Conservation (phyloP, 257 asterid species). For the Plantago elongata region DNA sequence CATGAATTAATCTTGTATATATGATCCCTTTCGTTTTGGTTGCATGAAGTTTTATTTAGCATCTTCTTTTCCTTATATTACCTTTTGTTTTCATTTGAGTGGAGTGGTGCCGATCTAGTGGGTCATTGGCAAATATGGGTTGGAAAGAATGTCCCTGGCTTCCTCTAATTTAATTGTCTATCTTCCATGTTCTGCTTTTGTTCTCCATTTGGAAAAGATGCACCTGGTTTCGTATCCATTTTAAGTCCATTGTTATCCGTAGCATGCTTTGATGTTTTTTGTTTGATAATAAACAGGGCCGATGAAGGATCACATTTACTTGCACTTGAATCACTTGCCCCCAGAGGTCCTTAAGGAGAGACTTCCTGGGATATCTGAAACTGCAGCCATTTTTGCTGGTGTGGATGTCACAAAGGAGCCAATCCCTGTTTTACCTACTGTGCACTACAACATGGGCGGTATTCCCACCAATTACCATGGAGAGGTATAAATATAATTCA, state of each 20-base stretch:
- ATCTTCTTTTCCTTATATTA: no score
- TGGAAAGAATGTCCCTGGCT: no score
- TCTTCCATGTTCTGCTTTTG: no score
- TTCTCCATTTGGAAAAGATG: no score
- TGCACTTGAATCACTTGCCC: slow-evolving; percentile 94
- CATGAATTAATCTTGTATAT: no score
- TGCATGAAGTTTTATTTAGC: no score
- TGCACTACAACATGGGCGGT: slow-evolving; percentile 99
- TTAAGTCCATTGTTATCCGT: neutral
- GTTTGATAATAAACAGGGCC: slow-evolving; percentile 52
- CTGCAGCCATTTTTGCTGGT: slow-evolving; percentile 97
- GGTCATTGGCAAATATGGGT: no score
- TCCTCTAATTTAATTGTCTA: no score
- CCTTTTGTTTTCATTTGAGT: no score
- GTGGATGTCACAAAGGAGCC: slow-evolving; percentile 98
- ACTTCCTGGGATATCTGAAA: slow-evolving; percentile 98
- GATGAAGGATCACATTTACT: slow-evolving; percentile 87
- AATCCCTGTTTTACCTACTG: slow-evolving; percentile 95
- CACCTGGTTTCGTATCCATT: no score
- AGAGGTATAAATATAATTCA: slow-evolving; percentile 65
- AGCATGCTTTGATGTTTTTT: slow-evolving; percentile 7
- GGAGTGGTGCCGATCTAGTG: no score
- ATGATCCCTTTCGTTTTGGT: no score
- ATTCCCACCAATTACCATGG: slow-evolving; percentile 94
- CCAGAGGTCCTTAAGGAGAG: slow-evolving; percentile 98